Conservation (phyloP, 2,329 filamentous ascomycete genomes). For the Ceratocystis eucalypticola region DNA sequence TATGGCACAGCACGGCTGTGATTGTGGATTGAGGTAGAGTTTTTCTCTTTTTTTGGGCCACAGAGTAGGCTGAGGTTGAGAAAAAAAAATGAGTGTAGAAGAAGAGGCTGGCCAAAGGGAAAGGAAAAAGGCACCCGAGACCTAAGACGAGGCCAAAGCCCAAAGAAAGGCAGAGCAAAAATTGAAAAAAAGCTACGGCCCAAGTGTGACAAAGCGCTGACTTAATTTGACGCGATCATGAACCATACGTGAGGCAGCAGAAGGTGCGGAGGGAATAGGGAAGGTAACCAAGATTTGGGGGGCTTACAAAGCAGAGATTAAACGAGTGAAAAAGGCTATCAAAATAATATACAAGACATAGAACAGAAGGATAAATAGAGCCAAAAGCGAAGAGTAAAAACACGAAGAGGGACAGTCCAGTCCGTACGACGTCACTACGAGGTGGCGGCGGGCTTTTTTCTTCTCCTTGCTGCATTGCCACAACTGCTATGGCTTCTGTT, state of each 20-base stretch:
- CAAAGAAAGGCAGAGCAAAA: background rate
- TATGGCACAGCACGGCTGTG: background rate
- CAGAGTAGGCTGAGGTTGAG: background rate
- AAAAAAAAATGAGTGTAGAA: background rate
- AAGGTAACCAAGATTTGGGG: background rate
- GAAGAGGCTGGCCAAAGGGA: background rate
- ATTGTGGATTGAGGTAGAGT: background rate
- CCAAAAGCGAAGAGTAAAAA: too few species aligned
- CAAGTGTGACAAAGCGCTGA: slow-evolving; percentile 3
- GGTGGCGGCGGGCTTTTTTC: background rate
- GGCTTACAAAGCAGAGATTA: background rate
- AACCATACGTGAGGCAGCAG: background rate
- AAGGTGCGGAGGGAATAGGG: background rate
- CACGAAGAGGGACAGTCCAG: too few species aligned
- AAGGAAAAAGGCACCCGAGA: background rate
- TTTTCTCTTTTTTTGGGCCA: background rate
- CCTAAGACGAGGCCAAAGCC: background rate
- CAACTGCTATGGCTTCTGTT: background rate
- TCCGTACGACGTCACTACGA: background rate
- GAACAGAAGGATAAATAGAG: too few species aligned
- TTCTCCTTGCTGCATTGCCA: background rate
- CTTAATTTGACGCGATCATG: background rate
- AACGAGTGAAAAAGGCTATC: background rate
- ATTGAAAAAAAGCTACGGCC: background rate
- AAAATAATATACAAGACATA: background rate